These are phyloP conservation scores for Camelina neglecta DNA, from an alignment of 345 rosid genomes.

Conservation along the genomic window DNA sequence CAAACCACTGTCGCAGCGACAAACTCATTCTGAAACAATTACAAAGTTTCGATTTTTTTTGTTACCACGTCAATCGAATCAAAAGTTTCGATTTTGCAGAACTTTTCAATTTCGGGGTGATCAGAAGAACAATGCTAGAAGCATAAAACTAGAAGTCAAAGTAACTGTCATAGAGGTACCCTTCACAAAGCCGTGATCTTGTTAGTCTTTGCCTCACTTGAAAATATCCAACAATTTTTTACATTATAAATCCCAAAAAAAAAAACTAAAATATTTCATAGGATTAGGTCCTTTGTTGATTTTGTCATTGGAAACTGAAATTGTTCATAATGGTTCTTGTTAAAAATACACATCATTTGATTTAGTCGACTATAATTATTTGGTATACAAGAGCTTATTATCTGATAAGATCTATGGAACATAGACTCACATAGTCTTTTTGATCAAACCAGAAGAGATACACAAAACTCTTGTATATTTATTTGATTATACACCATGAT, in stretches of 20 bases:
- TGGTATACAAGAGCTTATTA: slow-evolving; percentile 22
- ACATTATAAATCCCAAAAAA: too few relatives aligned
- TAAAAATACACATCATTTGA: not conserved
- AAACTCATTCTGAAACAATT: slow-evolving; percentile 39
- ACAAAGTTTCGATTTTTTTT: not conserved
- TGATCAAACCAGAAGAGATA: slow-evolving; percentile 18
- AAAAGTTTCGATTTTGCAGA: not conserved
- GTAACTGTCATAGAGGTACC: slow-evolving; percentile 7
- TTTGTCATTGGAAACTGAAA: not conserved
- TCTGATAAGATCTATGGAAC: slow-evolving; percentile 18
- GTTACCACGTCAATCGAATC: not conserved
- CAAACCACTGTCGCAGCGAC: slow-evolving; percentile 47
- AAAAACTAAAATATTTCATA: too few relatives aligned
- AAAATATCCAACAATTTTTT: too few relatives aligned
- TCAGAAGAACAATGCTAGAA: not conserved
- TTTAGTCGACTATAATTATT: not conserved
- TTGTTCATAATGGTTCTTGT: too few relatives aligned
- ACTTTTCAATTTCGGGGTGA: not conserved
- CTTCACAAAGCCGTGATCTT: slow-evolving; percentile 20
- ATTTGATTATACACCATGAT: slow-evolving; percentile 5
- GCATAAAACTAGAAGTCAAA: slow-evolving; percentile 21
- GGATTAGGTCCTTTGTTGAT: not conserved
- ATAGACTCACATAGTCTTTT: slow-evolving; percentile 6
- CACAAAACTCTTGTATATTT: slow-evolving; percentile 9
- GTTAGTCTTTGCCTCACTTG: not conserved